Conservation (phyloP, 139 green algal genomes). For the Chlorella ohadii region DNA sequence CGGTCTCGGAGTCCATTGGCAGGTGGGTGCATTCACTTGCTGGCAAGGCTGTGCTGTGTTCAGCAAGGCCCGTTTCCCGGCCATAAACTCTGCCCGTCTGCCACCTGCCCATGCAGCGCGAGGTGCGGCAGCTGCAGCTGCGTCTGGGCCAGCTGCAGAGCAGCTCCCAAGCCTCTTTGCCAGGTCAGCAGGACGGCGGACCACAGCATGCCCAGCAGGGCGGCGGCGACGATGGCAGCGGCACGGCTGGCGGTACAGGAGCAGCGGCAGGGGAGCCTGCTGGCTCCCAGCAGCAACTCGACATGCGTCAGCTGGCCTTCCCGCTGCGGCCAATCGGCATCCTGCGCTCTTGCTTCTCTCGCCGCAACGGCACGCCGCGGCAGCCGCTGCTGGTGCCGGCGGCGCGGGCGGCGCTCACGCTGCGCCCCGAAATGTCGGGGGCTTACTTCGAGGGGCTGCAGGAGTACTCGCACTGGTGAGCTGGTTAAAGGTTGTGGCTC, state of each 20-base stretch:
- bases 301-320: conserved; percentile 36
- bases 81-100: background rate
- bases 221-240: background rate
- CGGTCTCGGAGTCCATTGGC: no score
- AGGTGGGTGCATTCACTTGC: no score
- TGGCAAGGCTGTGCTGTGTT: no score
- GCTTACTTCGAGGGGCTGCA: conserved; percentile 81
- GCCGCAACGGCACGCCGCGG: conserved; percentile 84
- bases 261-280: background rate
- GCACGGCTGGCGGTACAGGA: no score
- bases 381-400: conserved; percentile 85
- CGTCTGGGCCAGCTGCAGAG: conserved; percentile 9
- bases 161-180: background rate
- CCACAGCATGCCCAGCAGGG: background rate
- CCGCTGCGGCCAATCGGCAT: conserved; percentile 69
- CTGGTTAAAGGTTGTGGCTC: background rate
- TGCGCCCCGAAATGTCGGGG: conserved; percentile 64
- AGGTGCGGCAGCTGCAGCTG: conserved; percentile 41
- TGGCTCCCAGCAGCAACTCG: background rate
- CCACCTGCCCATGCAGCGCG: conserved; percentile 1
- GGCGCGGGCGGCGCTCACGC: conserved; percentile 65
- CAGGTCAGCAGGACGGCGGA: background rate
- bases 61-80: no score
- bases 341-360: conserved; percentile 68
- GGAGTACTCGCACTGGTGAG: conserved; percentile 81